Evolutionary conservation across 1,284 basidiomycete species (phyloP).

Genomic region (Spongiforma sp.): DNA sequence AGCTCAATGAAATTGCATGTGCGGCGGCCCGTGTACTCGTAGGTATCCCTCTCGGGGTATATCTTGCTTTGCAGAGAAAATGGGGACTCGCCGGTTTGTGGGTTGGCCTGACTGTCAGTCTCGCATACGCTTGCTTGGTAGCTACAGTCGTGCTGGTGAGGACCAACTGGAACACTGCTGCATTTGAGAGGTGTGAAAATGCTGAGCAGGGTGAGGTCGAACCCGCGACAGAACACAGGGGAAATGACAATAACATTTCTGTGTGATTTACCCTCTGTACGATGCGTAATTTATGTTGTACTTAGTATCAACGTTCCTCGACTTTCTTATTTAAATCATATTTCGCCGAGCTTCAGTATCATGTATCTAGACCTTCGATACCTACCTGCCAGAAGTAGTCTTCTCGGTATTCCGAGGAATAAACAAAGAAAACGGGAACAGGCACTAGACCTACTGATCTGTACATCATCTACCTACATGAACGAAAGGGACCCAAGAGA

Average conservation of each 20-base stretch:
- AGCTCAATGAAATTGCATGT: neutral
- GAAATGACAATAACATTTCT: neutral
- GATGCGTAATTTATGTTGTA: no score
- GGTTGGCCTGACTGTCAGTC: constrained; percentile 28
- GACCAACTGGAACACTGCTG: constrained; percentile 20
- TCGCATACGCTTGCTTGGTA: constrained; percentile 26
- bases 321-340: no score
- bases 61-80: constrained; percentile 25
- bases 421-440: no score
- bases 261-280: neutral
- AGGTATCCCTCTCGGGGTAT: constrained; percentile 37
- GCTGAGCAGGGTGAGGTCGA: neutral
- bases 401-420: no score
- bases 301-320: no score
- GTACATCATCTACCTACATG: no score
- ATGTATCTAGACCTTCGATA: no score
- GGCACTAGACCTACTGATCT: no score
- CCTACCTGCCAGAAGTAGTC: no score
- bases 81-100: constrained; percentile 36
- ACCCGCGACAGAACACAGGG: neutral
- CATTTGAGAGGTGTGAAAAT: neutral
- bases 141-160: constrained; percentile 25
- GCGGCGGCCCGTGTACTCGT: neutral
- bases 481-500: no score
- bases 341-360: no score